A percentile compares a stretch with the other conserved stretches of the same genome.
These are phyloP conservation scores for Hortiboletus flavorubellus DNA, from an alignment of 768 basidiomycete genomes.

Conservation along the genomic window DNA sequence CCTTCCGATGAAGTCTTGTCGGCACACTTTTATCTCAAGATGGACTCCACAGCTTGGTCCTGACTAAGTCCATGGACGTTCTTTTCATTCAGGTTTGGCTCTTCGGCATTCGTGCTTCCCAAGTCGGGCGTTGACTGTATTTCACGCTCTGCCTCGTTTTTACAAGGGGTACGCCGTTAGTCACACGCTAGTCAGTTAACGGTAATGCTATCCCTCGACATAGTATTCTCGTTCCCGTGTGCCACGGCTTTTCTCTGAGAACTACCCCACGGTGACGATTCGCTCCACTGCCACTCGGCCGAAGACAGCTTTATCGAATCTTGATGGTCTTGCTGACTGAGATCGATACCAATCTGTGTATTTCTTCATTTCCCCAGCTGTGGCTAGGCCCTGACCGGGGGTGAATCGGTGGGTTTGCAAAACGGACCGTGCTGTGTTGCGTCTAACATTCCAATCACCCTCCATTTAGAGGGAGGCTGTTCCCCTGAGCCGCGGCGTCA, in stretches of 20 bases:
- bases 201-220: conserved; percentile 4
- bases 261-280: conserved; percentile 23
- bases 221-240: conserved; percentile 7
- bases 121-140: conserved; percentile 12
- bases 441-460: conserved; percentile 27
- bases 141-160: conserved; percentile 22
- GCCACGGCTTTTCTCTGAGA: conserved; percentile 1
- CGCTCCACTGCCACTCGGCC: not conserved
- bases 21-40: conserved; percentile 7
- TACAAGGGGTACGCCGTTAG: conserved; percentile 4
- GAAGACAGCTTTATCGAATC: conserved; percentile 2
- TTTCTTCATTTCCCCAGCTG: conserved; percentile 17
- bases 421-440: conserved; percentile 26
- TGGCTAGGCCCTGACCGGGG: conserved; percentile 15
- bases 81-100: conserved; percentile 5
- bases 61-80: conserved; percentile 22
- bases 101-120: conserved; percentile 15
- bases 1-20: conserved; percentile 7
- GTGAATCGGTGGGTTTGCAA: conserved; percentile 13
- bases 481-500: conserved; percentile 30
- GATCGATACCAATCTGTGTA: conserved; percentile 7
- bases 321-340: conserved; percentile 2
- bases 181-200: conserved; percentile 15
- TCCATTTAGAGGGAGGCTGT: conserved; percentile 33
- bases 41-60: conserved; percentile 13